Evolutionary conservation across 805 yeast genomes (phyloP).

Genomic region (Metahyphopichia silvanorum): DNA sequence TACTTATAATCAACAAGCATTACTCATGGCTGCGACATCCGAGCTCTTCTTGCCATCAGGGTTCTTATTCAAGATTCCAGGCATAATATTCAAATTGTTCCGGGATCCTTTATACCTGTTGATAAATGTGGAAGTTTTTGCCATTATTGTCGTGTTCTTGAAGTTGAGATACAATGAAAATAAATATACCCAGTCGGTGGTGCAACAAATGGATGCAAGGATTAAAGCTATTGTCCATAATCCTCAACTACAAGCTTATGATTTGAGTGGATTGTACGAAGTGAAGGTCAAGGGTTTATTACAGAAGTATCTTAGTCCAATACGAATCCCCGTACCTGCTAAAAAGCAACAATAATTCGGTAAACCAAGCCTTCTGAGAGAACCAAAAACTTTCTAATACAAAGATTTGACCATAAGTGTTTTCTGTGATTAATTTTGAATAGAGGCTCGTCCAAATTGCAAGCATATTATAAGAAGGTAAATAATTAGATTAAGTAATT

Average conservation of each 20-base stretch:
- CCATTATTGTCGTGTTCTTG: constrained; percentile 25
- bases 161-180: constrained; percentile 34
- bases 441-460: no score
- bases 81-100: constrained; percentile 18
- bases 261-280: constrained; percentile 14
- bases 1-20: constrained; percentile 32
- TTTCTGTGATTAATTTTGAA: no score
- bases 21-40: constrained; percentile 34
- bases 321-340: constrained; percentile 16
- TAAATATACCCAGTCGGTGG: constrained; percentile 32
- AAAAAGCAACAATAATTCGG: constrained; percentile 10
- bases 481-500: no score
- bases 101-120: constrained; percentile 22
- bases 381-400: no score
- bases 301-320: constrained; percentile 15
- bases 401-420: no score
- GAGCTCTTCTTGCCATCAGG: constrained; percentile 27
- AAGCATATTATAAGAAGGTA: no score
- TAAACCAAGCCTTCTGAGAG: no score
- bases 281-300: constrained; percentile 15
- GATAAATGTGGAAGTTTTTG: constrained; percentile 32
- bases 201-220: constrained; percentile 44
- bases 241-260: constrained; percentile 8
- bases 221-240: constrained; percentile 17
- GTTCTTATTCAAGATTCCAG: constrained; percentile 22